Percentiles rank a stretch among this genome's conserved stretches.
Conservation (phyloP, 208 protist genomes). For the Leishmania turanica region DNA sequence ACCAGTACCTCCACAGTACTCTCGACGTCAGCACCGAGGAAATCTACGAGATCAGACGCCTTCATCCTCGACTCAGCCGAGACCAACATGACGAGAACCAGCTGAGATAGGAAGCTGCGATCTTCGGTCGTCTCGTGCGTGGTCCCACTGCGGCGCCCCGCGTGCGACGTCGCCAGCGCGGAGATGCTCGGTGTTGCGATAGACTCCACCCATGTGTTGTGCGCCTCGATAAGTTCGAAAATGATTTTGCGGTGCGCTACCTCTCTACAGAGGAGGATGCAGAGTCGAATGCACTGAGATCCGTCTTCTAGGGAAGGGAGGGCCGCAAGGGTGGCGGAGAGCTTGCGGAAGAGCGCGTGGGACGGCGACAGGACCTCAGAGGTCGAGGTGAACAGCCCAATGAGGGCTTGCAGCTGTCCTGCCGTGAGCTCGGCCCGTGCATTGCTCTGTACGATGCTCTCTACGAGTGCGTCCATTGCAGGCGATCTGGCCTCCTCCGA, state of each 20-base stretch:
- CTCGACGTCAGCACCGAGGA: constrained; percentile 15
- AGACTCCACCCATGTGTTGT: constrained; percentile 10
- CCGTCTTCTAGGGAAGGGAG: constrained; percentile 6
- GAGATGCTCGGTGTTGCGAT: constrained; percentile 7
- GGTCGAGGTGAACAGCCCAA: constrained; percentile 15
- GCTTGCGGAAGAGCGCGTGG: constrained; percentile 23
- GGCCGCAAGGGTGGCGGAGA: constrained; percentile 6
- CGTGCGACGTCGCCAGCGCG: constrained; percentile 1
- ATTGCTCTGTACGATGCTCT: constrained; percentile 28
- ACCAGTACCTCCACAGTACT: constrained; percentile 15
- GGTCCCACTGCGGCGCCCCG: background rate
- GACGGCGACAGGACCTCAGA: constrained; percentile 2
- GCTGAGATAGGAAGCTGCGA: constrained; percentile 10
- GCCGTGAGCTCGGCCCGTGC: constrained; percentile 15
- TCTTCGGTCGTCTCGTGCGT: background rate
- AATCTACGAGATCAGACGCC: constrained; percentile 23
- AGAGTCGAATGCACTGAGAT: constrained; percentile 9
- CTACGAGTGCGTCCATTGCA: constrained; percentile 21
- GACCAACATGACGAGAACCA: constrained; percentile 21
- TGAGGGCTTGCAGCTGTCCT: constrained; percentile 27
- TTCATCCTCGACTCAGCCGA: constrained; percentile 14
- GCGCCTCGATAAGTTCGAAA: constrained; percentile 13
- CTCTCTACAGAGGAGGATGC: constrained; percentile 21
- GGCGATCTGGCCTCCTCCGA: no score
- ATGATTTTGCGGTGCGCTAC: constrained; percentile 7